phyloP scores from a whole-genome alignment of 352 stramenopile genomes.

The Globisporangium nunn region DNA sequence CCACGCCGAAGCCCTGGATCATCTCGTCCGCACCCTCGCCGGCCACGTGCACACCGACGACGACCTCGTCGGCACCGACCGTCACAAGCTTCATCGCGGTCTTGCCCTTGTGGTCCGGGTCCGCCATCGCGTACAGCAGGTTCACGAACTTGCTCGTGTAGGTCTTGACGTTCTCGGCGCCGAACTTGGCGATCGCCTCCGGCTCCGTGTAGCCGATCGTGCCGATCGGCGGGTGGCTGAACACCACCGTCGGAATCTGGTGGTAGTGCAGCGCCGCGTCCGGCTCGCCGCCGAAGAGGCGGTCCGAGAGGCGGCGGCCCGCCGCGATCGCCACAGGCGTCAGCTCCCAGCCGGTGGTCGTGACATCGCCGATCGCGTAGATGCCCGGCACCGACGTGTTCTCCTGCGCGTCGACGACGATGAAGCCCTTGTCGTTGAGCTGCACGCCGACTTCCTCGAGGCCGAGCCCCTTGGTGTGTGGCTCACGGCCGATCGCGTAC shows the following conservation, averaged over 20 bases:
- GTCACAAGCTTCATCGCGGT: constrained; percentile 95
- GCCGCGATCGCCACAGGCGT: constrained; percentile 86
- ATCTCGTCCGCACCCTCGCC: constrained; percentile 96
- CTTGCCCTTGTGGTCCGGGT: constrained; percentile 84
- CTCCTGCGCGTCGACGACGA: constrained; percentile 86
- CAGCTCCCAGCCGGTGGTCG: constrained; percentile 58
- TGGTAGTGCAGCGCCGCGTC: constrained; percentile 81
- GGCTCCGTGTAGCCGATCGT: constrained; percentile 90
- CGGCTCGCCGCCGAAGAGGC: constrained; percentile 70
- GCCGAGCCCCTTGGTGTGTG: constrained; percentile 42
- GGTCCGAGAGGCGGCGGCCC: constrained; percentile 76
- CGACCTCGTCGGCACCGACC: constrained; percentile 79
- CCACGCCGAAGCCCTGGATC: constrained; percentile 97
- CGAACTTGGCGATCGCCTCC: constrained; percentile 85
- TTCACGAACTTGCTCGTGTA: constrained; percentile 94
- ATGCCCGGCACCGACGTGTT: constrained; percentile 84
- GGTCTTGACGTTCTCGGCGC: constrained; percentile 88
- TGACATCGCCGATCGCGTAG: constrained; percentile 74
- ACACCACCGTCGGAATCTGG: constrained; percentile 93
- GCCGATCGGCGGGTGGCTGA: constrained; percentile 94
- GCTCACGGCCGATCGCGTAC: constrained; percentile 63
- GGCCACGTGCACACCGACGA: constrained; percentile 97
- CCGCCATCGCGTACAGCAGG: constrained; percentile 91
- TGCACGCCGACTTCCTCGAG: constrained; percentile 65
- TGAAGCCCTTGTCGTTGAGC: constrained; percentile 56